Evolutionary conservation across 495 filamentous ascomycete species (phyloP), one percentile per base, ranked within the genome.

Genomic region (Acidomyces sp.): DNA sequence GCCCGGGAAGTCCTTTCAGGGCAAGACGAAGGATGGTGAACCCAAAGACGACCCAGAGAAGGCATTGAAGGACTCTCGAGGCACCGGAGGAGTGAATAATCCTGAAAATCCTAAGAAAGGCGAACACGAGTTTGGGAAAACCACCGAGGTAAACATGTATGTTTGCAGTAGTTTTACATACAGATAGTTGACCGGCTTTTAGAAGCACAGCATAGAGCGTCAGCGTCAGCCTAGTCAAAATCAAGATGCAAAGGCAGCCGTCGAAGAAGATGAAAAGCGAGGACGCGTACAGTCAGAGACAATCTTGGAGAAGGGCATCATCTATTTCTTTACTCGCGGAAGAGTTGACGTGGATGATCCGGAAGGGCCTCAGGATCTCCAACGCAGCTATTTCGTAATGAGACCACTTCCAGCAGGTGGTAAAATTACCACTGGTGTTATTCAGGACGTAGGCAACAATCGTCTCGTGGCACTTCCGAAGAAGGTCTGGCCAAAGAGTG

Each of bases 291-390:
- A 77, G 4, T 74, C 85, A 0, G 78, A 80, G n/a, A 83, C 64
- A 39, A 75, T 90, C 20, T 66, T 93, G 9, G 88, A 96, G 53
- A 94, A 93, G 50, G 88, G 87, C 2, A 71, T 93, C 48, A 82
- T 96, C 48, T 94, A 93, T 66, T 93, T 94, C 70, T 93, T 94
- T 66, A 78, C 77, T 55, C 78, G 85, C 29, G 73, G 73, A 7
- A 76, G 84, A 18, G 83, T 93, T 37, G 71, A 70, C 39, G 68
- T 82, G 15, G 71, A 84, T 10, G 71, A 85, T 9, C 78, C 87
- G 7, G 67, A 77, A n/a, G 59, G 67, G 42, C 60, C 86, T 6
- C 54, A 65, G 26, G 86, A 94, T 22, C 69, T 94, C 28, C 72
- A 81, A 17, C 80, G 83, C 43, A 85, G 71, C 52, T 90, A 84